Conservation (phyloP, 164 flowering plant species). For the Cinnamomum micranthum region DNA sequence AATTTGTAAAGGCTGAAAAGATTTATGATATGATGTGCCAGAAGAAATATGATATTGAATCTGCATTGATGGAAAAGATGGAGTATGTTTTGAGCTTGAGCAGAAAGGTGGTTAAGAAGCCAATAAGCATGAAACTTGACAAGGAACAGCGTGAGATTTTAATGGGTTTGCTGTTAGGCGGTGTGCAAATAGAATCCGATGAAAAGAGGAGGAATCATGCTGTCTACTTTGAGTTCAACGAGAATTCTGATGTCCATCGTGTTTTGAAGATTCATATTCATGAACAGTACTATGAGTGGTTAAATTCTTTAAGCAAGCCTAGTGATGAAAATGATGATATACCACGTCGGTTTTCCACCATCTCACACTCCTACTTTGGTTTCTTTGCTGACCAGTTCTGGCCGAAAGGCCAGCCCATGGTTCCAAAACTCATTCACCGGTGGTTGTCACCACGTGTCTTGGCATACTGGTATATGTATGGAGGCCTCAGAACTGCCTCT, state of each 20-base stretch:
- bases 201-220: conserved; percentile 51
- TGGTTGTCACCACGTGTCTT: conserved; percentile 90
- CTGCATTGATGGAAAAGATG: conserved; percentile 60
- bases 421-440: conserved; percentile 83
- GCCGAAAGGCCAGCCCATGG: conserved; percentile 43
- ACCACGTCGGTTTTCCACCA: conserved; percentile 52
- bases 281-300: conserved; percentile 69
- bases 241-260: conserved; percentile 37
- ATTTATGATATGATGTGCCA: conserved; percentile 68
- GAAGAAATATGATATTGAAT: conserved; percentile 68
- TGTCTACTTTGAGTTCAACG: conserved; percentile 57
- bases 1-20: conserved; percentile 60
- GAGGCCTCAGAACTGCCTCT: conserved; percentile 66
- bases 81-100: conserved; percentile 51
- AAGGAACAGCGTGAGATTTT: conserved; percentile 79
- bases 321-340: conserved; percentile 37
- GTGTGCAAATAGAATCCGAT: conserved; percentile 56
- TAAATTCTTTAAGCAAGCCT: conserved; percentile 33
- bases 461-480: conserved; percentile 96
- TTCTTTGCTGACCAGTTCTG: conserved; percentile 87
- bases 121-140: conserved; percentile 58
- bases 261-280: conserved; percentile 57
- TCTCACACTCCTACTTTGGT: conserved; percentile 58
- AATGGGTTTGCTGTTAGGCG: conserved; percentile 85
- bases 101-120: conserved; percentile 46